Percentiles rank a stretch among this genome's conserved stretches.
phyloP scores from a whole-genome alignment of 2,329 filamentous ascomycete species.

The Fusarium sp. region DNA sequence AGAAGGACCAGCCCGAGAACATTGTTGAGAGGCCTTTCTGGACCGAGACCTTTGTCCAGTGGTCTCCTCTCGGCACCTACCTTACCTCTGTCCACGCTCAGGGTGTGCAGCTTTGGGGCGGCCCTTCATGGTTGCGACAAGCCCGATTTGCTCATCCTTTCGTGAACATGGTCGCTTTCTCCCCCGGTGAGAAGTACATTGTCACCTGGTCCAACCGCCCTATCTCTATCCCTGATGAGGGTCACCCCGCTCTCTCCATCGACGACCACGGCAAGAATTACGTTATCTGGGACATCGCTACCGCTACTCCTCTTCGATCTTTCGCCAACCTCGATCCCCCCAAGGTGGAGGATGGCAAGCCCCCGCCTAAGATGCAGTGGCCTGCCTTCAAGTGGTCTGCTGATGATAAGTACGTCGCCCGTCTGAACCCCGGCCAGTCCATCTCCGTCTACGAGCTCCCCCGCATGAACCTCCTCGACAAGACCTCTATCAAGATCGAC shows the following conservation, averaged over 20 bases:
- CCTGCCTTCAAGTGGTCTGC: constrained; percentile 99
- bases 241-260: constrained; percentile 82
- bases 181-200: constrained; percentile 89
- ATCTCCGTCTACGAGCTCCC: constrained; percentile 93
- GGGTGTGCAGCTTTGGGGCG: constrained; percentile 97
- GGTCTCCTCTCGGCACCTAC: constrained; percentile 95
- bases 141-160: constrained; percentile 95
- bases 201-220: constrained; percentile 97
- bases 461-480: constrained; percentile 89
- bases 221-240: constrained; percentile 89
- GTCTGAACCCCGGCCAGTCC: constrained; percentile 86
- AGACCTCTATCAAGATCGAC: constrained; percentile 94
- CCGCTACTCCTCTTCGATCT: constrained; percentile 88
- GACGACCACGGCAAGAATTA: constrained; percentile 99
- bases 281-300: constrained; percentile 96
- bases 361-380: constrained; percentile 89
- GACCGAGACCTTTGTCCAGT: constrained; percentile 98
- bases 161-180: constrained; percentile 96
- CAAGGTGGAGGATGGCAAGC: constrained; percentile 69
- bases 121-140: constrained; percentile 86
- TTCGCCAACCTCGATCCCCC: constrained; percentile 90
- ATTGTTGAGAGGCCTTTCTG: constrained; percentile 94
- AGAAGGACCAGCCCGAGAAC: constrained; percentile 87
- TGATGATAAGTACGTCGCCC: constrained; percentile 96
- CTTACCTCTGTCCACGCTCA: constrained; percentile 95